Percentiles rank a stretch among this genome's conserved stretches.
phyloP scores from a whole-genome alignment of 306 rosid species.

The Cicer cuneatum region DNA sequence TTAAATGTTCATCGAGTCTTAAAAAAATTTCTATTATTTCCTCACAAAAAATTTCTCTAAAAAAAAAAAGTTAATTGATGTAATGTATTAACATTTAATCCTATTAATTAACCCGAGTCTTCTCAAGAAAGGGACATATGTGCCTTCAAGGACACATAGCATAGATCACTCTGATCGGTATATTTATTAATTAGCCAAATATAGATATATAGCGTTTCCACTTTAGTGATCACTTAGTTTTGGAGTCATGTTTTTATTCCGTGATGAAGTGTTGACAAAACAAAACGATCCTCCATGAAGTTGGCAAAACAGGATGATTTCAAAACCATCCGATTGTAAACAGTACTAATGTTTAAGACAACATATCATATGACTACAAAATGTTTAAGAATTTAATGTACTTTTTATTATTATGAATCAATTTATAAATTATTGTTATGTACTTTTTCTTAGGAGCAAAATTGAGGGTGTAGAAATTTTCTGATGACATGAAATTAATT shows the following conservation, averaged over 20 bases:
- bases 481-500: not conserved
- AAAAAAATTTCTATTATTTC: no score
- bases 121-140: not conserved
- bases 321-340: not conserved
- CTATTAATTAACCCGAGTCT: not conserved
- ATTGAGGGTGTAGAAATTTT: no score
- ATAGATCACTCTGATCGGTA: not conserved
- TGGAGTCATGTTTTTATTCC: constrained; percentile 17
- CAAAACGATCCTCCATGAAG: not conserved
- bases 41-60: no score
- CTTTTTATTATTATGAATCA: no score
- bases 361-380: no score
- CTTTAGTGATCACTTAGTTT: not conserved
- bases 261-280: constrained; percentile 28
- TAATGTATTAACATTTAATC: constrained; percentile 22
- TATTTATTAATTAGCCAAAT: not conserved
- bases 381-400: no score
- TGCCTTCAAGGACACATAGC: constrained; percentile 2
- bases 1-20: no score
- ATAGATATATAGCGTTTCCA: constrained; percentile 21
- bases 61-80: no score
- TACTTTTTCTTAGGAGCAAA: no score
- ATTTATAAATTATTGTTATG: no score
- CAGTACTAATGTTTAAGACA: no score
- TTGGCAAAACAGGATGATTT: constrained; percentile 9